Percentiles rank a stretch among this genome's conserved stretches.
phyloP scores from a whole-genome alignment of 2,329 filamentous ascomycete genomes.

The Zymoseptoria ardabiliae region DNA sequence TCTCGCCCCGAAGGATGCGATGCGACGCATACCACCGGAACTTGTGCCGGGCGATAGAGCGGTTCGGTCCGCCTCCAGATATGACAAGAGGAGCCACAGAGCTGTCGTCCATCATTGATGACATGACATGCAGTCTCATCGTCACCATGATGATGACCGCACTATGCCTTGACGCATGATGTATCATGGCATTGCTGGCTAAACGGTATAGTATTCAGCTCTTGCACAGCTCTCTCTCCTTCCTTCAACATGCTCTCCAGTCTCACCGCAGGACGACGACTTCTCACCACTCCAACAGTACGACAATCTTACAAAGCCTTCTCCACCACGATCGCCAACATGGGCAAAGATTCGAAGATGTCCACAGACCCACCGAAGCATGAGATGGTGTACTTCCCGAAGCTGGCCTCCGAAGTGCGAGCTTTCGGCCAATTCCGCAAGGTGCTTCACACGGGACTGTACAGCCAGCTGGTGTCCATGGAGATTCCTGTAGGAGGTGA shows the following conservation, averaged over 20 bases:
- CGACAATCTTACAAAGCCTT: conserved; percentile 8
- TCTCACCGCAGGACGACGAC: not conserved
- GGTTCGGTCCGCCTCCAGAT: not conserved
- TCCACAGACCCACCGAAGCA: conserved; percentile 29
- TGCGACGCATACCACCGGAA: not conserved
- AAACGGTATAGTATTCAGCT: not conserved
- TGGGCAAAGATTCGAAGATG: conserved; percentile 30
- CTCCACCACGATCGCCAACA: conserved; percentile 17
- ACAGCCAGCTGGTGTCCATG: conserved; percentile 58
- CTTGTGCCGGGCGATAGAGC: not conserved
- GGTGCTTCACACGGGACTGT: conserved; percentile 56
- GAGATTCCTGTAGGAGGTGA: conserved; percentile 56
- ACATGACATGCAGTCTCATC: conserved; percentile 6
- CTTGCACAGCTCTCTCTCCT: not conserved
- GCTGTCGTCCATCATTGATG: not conserved
- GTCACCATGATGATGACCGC: conserved; percentile 4
- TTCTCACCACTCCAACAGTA: not conserved
- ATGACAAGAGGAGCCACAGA: not conserved
- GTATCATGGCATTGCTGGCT: not conserved
- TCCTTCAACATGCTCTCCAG: not conserved
- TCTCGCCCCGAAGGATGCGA: not conserved
- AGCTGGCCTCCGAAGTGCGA: conserved; percentile 48
- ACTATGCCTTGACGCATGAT: not conserved
- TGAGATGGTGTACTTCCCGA: conserved; percentile 55
- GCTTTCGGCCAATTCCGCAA: conserved; percentile 53